Evolutionary conservation across 495 filamentous ascomycete species (phyloP), one percentile per base, ranked within the genome.

Genomic region (Chaetomidium leptoderma): DNA sequence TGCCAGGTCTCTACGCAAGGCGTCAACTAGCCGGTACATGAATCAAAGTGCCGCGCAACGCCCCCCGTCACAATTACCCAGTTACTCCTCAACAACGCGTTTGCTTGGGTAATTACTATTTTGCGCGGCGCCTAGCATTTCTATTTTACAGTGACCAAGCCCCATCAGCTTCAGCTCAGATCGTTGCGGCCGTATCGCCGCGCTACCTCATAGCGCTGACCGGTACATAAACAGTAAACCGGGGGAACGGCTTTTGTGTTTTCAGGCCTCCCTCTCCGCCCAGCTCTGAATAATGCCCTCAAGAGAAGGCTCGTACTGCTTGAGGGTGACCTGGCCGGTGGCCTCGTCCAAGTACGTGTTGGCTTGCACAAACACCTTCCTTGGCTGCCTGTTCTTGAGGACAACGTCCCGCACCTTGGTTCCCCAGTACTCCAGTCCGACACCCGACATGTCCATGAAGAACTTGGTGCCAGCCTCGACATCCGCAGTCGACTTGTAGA

Each of bases 311-410:
- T 95, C 92, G 75, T 98, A 98, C 73, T 98, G 90, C 74, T 83
- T 90, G 70, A 96, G 69, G 21, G 74, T 81, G 17, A 96, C 90
- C 70, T 83, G 80, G 35, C 88, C 90, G 13, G 86, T 86, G 6
- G 71, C 72, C 50, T 85, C 79, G 17, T 83, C 76, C 46, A 90
- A 69, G 40, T 81, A 73, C 8, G 93, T 97, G 74, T 95, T 98
- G 33, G 88, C 90, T 74, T 96, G 91, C 17, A 98, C 92, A 74
- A 96, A 97, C 39, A 96, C 86, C 78, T 97, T 98, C 55, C 93
- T 80, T 35, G 93, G 92, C 62, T 90, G 86, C 78, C 95, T 96
- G 74, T 89, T 89, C 69, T 79, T 78, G 62, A 97, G 71, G 19
- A 97, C 93, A 50, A 88, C 81, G 30, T 87, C 79, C 49, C 93